Conservation (phyloP, 2,329 filamentous ascomycete species). For the Fusarium nelsonii region DNA sequence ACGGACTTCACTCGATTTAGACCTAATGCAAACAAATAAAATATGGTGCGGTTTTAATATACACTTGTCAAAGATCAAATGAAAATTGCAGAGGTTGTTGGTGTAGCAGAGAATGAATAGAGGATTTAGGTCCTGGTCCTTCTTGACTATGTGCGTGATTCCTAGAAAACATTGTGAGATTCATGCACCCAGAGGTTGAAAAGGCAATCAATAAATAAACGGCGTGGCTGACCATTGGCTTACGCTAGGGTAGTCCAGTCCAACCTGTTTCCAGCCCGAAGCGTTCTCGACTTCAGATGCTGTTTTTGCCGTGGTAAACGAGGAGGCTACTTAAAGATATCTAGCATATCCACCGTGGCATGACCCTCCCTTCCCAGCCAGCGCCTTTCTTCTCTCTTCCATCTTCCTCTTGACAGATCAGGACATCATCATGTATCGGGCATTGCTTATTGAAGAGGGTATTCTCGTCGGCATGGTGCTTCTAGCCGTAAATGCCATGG, state of each 20-base stretch:
- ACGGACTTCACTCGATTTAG: no score
- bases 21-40: no score
- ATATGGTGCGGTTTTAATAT: no score
- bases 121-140: no score
- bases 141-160: no score
- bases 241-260: neutral
- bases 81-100: no score
- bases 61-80: no score
- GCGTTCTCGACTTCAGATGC: neutral
- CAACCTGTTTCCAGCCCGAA: neutral
- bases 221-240: neutral
- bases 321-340: neutral
- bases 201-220: no score
- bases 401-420: no score
- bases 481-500: accelerated
- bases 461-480: neutral
- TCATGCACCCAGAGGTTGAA: neutral
- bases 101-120: no score
- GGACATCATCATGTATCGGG: neutral
- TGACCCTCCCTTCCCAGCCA: accelerated
- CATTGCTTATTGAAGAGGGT: neutral
- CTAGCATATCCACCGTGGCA: accelerated
- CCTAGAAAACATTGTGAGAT: no score
- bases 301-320: neutral
- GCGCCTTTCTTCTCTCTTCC: accelerated